Conservation (phyloP, 768 basidiomycete species). For the Panellus pusillus region DNA sequence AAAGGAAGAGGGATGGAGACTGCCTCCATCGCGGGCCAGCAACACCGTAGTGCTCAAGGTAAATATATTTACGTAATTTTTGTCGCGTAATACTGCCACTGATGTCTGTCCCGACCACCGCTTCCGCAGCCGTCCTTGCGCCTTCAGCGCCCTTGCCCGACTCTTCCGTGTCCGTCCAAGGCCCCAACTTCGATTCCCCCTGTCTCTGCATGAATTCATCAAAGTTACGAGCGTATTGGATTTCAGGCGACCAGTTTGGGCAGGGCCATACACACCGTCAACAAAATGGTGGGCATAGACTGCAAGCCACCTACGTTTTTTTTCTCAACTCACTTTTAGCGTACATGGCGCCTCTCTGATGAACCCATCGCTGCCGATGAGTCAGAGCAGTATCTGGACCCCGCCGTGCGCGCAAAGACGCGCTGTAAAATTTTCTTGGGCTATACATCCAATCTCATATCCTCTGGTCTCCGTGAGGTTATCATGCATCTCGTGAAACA, state of each 20-base stretch:
- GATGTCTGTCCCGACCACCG: slow-evolving; percentile 48
- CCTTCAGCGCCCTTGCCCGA: slow-evolving; percentile 71
- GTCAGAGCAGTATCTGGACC: slow-evolving; percentile 59
- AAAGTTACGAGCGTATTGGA: slow-evolving; percentile 86
- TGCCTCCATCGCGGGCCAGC: slow-evolving; percentile 21
- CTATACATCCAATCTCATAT: slow-evolving; percentile 98
- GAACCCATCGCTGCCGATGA: slow-evolving; percentile 75
- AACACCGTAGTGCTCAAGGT: slow-evolving; percentile 10
- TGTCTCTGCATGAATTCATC: slow-evolving; percentile 70
- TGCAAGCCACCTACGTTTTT: too few relatives aligned
- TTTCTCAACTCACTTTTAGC: slow-evolving; percentile 41
- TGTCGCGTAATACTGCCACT: neutral
- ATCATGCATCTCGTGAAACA: slow-evolving; percentile 92
- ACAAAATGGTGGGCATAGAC: slow-evolving; percentile 74
- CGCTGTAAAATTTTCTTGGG: slow-evolving; percentile 92
- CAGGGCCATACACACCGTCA: slow-evolving; percentile 84
- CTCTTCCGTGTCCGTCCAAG: slow-evolving; percentile 70
- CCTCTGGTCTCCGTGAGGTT: slow-evolving; percentile 92
- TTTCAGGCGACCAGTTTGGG: slow-evolving; percentile 97
- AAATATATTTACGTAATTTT: neutral
- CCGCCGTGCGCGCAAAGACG: slow-evolving; percentile 62
- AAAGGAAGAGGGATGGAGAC: slow-evolving; percentile 25
- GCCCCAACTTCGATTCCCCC: slow-evolving; percentile 81
- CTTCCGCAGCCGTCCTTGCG: slow-evolving; percentile 76
- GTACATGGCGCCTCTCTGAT: slow-evolving; percentile 87